Conservation (phyloP, 345 rosid genomes). For the Arabidopsis suecica region DNA sequence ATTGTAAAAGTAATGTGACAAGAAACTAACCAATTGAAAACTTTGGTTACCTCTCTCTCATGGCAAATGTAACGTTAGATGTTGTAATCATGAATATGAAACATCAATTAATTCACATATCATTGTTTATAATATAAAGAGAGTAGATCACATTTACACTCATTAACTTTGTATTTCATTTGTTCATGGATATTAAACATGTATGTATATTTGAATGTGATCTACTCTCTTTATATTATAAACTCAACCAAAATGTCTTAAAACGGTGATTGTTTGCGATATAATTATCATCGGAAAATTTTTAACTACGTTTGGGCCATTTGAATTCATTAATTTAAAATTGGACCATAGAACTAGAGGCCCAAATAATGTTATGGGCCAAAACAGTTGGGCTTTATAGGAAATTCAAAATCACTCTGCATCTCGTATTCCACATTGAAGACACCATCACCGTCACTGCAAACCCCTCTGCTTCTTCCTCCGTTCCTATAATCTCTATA, state of each 20-base stretch:
- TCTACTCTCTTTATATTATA: no score
- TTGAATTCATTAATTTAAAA: not conserved
- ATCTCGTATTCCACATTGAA: conserved; percentile 28
- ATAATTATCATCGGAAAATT: no score
- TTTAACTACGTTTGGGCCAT: no score
- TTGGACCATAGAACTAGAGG: not conserved
- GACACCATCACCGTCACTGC: conserved; percentile 28
- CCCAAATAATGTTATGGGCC: conserved; percentile 25
- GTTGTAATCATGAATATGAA: conserved; percentile 26
- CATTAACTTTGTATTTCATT: conserved; percentile 12
- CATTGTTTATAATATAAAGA: not conserved
- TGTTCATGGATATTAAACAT: not conserved
- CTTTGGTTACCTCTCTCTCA: conserved; percentile 36
- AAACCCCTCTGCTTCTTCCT: conserved; percentile 38
- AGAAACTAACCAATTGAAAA: conserved; percentile 19
- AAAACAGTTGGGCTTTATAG: conserved; percentile 16
- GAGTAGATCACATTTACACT: not conserved
- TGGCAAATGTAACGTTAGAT: conserved; percentile 39
- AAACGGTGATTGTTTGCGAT: no score
- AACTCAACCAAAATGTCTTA: no score
- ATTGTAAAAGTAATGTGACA: not conserved
- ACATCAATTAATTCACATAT: not conserved
- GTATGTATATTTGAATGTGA: no score
- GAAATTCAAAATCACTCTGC: conserved; percentile 9
- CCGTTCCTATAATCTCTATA: conserved; percentile 37